Percentiles rank a stretch among this genome's conserved stretches.
These are phyloP conservation scores for Ophiocordyceps camponoti-rufipedis DNA, from an alignment of 2,329 filamentous ascomycete species.

Conservation along the genomic window DNA sequence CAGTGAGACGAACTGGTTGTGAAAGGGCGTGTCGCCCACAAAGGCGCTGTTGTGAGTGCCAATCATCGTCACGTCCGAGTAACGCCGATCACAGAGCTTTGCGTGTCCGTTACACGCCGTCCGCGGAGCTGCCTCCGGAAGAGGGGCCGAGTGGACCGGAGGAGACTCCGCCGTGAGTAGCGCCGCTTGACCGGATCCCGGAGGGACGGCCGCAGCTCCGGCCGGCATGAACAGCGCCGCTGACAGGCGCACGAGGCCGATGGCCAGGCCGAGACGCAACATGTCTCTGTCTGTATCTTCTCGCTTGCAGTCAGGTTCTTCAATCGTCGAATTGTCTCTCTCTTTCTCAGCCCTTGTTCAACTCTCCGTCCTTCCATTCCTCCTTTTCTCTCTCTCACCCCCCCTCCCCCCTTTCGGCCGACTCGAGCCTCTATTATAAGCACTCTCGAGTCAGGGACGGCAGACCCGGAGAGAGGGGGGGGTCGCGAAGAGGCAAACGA, in stretches of 20 bases:
- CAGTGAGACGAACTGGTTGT: slow-evolving; percentile 44
- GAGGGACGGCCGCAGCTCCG: background rate
- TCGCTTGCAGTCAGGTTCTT: too few relatives aligned
- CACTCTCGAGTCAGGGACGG: background rate
- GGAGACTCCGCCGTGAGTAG: background rate
- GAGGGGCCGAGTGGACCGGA: too few relatives aligned
- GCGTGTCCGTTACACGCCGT: slow-evolving; percentile 37
- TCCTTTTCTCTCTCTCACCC: background rate
- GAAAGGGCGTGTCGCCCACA: slow-evolving; percentile 30
- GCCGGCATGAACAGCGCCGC: background rate
- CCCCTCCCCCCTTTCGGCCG: background rate
- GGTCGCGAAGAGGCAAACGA: background rate
- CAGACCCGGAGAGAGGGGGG: background rate
- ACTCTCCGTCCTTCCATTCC: background rate
- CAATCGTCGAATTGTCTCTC: too few relatives aligned
- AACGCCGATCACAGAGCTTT: slow-evolving; percentile 34
- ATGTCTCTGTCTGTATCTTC: background rate
- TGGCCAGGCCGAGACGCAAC: background rate
- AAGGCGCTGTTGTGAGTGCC: slow-evolving; percentile 51
- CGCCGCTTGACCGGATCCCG: background rate
- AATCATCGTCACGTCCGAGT: slow-evolving; percentile 41
- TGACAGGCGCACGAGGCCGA: background rate
- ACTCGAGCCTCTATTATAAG: background rate
- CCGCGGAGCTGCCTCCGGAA: background rate
- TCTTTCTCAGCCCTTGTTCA: background rate